A percentile compares a stretch with the other conserved stretches of the same genome.
Evolutionary conservation across 2,329 filamentous ascomycete species (phyloP).

Genomic region (Chaetomiaceae sp.): DNA sequence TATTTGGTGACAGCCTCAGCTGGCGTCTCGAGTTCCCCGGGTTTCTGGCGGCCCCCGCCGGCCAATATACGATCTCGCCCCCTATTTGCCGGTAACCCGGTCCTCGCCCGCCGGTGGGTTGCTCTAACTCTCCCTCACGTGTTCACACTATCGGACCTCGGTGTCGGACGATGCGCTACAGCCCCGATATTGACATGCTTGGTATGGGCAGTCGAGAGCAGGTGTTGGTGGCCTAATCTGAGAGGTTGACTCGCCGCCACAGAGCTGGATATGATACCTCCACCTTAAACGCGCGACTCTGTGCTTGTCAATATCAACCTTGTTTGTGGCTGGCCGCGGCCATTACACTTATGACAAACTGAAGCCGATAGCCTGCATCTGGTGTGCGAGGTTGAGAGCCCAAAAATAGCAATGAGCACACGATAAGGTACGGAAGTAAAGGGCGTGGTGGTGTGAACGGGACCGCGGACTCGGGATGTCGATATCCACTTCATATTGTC

Average conservation of each 20-base stretch:
- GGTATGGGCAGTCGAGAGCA: not conserved
- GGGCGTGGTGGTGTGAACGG: not conserved
- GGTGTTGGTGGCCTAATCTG: not conserved
- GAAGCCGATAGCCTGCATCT: not conserved
- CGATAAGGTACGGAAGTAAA: not conserved
- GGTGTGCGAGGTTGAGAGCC: not conserved
- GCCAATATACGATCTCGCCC: not conserved
- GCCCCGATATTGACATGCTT: not conserved
- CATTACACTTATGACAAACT: not conserved
- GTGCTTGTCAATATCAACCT: not conserved
- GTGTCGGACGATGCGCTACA: not conserved
- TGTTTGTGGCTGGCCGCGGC: not conserved
- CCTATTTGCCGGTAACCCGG: slow-evolving; percentile 12
- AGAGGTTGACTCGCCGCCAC: not conserved
- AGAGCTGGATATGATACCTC: not conserved
- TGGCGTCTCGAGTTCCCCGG: not conserved
- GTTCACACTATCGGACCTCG: not conserved
- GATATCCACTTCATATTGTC: not conserved
- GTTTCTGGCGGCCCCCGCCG: not conserved
- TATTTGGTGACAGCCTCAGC: slow-evolving; percentile 3
- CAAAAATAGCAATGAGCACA: slow-evolving; percentile 8
- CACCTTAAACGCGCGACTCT: not conserved
- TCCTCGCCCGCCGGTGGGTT: not conserved
- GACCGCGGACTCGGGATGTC: not conserved
- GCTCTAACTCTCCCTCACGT: not conserved